These are phyloP conservation scores for Pythium plurisporium DNA, from an alignment of 352 stramenopile genomes.

Conservation along the genomic window DNA sequence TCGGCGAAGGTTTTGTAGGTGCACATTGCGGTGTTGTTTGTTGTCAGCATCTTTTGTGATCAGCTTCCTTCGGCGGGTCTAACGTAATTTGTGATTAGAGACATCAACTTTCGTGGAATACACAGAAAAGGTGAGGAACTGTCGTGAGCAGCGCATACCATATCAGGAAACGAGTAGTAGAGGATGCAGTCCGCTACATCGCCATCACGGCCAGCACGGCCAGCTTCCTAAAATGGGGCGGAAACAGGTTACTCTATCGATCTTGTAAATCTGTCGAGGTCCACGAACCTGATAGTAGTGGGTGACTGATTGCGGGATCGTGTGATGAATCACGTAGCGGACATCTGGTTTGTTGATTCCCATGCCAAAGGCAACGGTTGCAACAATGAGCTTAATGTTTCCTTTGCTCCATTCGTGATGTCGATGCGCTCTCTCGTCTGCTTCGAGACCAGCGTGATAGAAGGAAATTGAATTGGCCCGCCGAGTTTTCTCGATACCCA, in stretches of 20 bases:
- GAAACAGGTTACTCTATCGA: background rate
- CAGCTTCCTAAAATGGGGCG: constrained; percentile 56
- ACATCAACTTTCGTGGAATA: too few relatives aligned
- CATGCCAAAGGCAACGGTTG: constrained; percentile 87
- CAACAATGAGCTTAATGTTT: constrained; percentile 87
- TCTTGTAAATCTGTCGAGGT: background rate
- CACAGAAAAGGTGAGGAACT: too few relatives aligned
- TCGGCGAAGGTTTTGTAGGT: constrained; percentile 75
- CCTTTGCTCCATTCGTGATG: constrained; percentile 88
- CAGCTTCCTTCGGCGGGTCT: constrained; percentile 65
- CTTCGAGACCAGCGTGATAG: constrained; percentile 77
- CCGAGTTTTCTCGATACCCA: constrained; percentile 68
- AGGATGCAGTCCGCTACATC: constrained; percentile 82
- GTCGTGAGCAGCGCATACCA: constrained; percentile 27
- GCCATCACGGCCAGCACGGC: constrained; percentile 77
- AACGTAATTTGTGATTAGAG: background rate
- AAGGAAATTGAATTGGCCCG: constrained; percentile 75
- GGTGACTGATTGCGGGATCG: constrained; percentile 83
- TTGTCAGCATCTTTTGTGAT: constrained; percentile 83
- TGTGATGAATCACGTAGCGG: constrained; percentile 88
- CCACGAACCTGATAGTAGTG: constrained; percentile 83
- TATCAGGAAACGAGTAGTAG: constrained; percentile 82
- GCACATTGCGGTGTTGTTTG: constrained; percentile 71
- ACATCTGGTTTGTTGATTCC: constrained; percentile 89
- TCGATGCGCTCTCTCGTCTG: constrained; percentile 65